Percentiles rank a stretch among this genome's conserved stretches.
Evolutionary conservation across 768 basidiomycete species (phyloP).

Genomic region (Lyophyllum shimeji): DNA sequence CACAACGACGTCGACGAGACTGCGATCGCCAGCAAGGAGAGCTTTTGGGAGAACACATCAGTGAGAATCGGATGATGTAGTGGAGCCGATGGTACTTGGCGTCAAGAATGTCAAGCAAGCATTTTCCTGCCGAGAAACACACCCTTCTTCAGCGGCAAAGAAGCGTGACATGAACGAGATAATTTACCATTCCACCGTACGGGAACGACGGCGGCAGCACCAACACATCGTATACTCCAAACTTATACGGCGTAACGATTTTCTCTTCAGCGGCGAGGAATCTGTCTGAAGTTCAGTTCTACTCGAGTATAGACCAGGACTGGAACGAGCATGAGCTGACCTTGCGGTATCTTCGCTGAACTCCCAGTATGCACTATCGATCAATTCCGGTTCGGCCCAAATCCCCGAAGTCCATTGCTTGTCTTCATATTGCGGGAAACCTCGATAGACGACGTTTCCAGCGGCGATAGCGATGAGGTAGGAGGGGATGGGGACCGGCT

Average conservation of each 20-base stretch:
- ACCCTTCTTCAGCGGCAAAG: constrained; percentile 5
- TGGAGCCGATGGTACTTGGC: constrained; percentile 51
- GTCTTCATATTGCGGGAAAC: constrained; percentile 59
- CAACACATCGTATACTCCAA: constrained; percentile 87
- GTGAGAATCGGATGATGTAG: background rate
- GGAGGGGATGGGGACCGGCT: constrained; percentile 85
- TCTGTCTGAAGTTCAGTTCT: constrained; percentile 32
- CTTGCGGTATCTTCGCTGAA: constrained; percentile 84
- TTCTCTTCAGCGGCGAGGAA: constrained; percentile 78
- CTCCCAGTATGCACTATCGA: constrained; percentile 81
- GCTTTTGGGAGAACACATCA: constrained; percentile 36
- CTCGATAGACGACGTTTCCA: constrained; percentile 75
- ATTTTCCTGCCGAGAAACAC: constrained; percentile 64
- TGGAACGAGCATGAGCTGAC: constrained; percentile 34
- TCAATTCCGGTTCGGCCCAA: constrained; percentile 87
- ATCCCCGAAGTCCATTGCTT: constrained; percentile 81
- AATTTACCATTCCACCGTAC: constrained; percentile 81
- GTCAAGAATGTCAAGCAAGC: constrained; percentile 87
- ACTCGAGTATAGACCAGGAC: background rate
- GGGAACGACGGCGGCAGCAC: constrained; percentile 92
- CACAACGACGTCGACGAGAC: constrained; percentile 85
- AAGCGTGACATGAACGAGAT: background rate
- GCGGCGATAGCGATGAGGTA: constrained; percentile 92
- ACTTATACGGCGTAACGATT: constrained; percentile 72
- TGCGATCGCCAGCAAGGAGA: constrained; percentile 83